Base-by-base conservation (phyloP, 495 filamentous ascomycete genomes). In the Mycothermus thermophilus region DNA sequence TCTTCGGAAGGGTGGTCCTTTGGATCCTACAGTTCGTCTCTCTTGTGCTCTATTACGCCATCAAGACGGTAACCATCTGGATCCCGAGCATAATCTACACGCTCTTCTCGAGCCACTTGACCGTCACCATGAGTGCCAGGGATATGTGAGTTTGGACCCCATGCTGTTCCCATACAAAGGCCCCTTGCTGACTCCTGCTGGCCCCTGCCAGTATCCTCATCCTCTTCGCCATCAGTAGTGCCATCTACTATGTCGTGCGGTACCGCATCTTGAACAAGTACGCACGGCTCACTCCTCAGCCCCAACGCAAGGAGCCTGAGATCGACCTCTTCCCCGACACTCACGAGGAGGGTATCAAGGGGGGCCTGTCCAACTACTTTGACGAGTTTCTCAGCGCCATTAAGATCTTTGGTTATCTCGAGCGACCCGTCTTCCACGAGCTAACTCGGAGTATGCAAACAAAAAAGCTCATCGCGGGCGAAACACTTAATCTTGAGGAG, bases 321-420 rank as follows among this genome's bases (percentile, higher is more conserved):
- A 71, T 97, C 48, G 92, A 97, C 48, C 65, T 96, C 12, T 96
- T 94, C 52, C 85, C 92, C 11, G 88, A 93, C 50, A 72, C 78
- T 5, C 84, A 88, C 50, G 87, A 94, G 40, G 81, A 82, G 20
- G 83, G 86, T 35, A 77, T 78, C 15, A 96, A 96, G 55, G 73
- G 85, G 1, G 90, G 92, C 3, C 69, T 97, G 18, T 75, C 84
- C 14, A 96, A 83, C 52, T 97, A 97, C 56, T 69, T 97, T 9
- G 90, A 97, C 55, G 92, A 97, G 59, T 97, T 96, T 44, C 66
- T 97, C 10, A 94, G 85, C 57, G 90, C 90, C n/a, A 96, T 97
- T 54, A 96, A 95, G 51, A 87, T 97, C 27, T 97, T 97, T 62
- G 90, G 90, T 2, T 97, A 96, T 53, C 67, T 97, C 28, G 90